phyloP scores from a whole-genome alignment of 345 rosid genomes.

The Populus alba region DNA sequence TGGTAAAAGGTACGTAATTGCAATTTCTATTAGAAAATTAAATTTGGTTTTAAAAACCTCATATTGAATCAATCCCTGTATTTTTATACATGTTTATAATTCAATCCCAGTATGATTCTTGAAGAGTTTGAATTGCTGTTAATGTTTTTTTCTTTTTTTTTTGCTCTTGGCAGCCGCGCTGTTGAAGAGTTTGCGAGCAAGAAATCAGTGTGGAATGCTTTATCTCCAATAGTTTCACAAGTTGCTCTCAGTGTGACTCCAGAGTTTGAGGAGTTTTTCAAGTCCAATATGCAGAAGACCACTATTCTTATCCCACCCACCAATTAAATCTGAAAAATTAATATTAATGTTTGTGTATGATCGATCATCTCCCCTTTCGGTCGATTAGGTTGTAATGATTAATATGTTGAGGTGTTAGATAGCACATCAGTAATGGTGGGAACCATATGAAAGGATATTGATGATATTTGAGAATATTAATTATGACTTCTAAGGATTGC shows the following conservation, averaged over 20 bases:
- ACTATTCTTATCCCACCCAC: slow-evolving; percentile 20
- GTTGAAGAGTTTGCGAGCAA: slow-evolving; percentile 14
- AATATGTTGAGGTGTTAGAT: background rate
- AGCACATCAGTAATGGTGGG: background rate
- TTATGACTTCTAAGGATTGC: too few species aligned
- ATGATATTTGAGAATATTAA: too few species aligned
- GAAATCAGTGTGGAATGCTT: slow-evolving; percentile 22
- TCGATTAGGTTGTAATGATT: background rate
- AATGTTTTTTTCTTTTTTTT: too few species aligned
- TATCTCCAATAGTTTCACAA: slow-evolving; percentile 21
- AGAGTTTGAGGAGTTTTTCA: slow-evolving; percentile 10
- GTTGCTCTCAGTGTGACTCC: slow-evolving; percentile 13
- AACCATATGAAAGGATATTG: too few species aligned
- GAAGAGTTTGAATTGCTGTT: too few species aligned
- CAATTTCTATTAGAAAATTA: too few species aligned
- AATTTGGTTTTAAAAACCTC: too few species aligned
- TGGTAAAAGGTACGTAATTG: slow-evolving; percentile 8
- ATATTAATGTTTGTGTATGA: background rate
- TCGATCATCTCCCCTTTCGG: background rate
- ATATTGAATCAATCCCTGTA: too few species aligned
- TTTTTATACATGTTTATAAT: too few species aligned
- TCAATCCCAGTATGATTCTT: background rate
- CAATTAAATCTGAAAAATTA: background rate
- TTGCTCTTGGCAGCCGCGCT: slow-evolving; percentile 3
- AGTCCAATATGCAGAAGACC: background rate